Percentiles rank a stretch among this genome's conserved stretches.
Evolutionary conservation across 768 basidiomycete species (phyloP).

Genomic region (Collybiopsis confluens): DNA sequence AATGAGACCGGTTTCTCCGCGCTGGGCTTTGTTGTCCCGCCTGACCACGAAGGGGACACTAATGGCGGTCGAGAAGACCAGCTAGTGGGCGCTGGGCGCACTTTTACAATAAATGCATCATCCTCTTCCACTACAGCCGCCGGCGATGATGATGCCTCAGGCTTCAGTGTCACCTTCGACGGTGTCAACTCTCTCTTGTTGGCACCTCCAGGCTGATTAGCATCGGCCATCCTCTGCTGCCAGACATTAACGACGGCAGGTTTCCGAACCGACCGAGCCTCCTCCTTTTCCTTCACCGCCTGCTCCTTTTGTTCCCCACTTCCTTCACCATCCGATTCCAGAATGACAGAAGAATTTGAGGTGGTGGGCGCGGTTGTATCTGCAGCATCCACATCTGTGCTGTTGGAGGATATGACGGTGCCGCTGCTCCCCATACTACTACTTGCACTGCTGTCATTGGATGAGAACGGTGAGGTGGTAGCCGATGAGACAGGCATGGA

Average conservation of each 20-base stretch:
- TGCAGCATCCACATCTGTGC: slow-evolving; percentile 4
- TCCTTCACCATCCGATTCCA: slow-evolving; percentile 1
- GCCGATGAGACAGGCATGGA: slow-evolving; percentile 1
- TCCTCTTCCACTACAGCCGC: not conserved
- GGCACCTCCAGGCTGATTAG: not conserved
- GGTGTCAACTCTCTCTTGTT: not conserved
- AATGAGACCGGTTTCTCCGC: not conserved
- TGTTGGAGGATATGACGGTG: not conserved
- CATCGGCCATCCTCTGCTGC: slow-evolving; percentile 1
- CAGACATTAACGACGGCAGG: slow-evolving; percentile 4
- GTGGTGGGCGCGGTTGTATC: slow-evolving; percentile 7
- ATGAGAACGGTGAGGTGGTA: not conserved
- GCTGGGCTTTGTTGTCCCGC: not conserved
- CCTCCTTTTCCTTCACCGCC: not conserved
- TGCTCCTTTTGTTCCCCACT: not conserved
- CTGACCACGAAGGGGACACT: not conserved
- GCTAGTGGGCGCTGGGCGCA: not conserved
- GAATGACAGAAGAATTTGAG: slow-evolving; percentile 6
- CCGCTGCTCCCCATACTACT: not conserved
- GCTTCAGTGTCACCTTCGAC: not conserved
- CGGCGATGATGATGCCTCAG: not conserved
- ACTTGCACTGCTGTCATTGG: not conserved
- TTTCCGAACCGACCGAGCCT: not conserved
- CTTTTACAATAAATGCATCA: not conserved
- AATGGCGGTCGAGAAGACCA: not conserved